Evolutionary conservation across 768 basidiomycete species (phyloP), one percentile per base, ranked within the genome.

Genomic region (Lactarius psammicola): DNA sequence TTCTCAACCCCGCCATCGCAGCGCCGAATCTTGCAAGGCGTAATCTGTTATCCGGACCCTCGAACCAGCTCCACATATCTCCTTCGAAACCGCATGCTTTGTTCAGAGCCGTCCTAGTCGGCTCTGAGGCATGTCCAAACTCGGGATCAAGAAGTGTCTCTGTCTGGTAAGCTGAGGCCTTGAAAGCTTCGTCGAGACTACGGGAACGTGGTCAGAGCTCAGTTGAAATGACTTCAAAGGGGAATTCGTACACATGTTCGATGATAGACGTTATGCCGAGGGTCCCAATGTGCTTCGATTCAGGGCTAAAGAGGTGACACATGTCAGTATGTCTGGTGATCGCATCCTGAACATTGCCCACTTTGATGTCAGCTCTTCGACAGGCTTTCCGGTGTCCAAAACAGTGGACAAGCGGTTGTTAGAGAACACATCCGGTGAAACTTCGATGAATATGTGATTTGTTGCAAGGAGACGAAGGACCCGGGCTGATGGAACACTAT

Each of bases 91-190:
- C 36, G 36, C 13, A 17, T 38, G 36, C 36, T 13, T 38, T 38
- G 36, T 38, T 38, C 36, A 38, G 15, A 15, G 36, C 36, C 36
- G 36, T 38, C 36, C 15, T 38, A 2, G 13, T 38, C 0, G 36
- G 15, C 15, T 38, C 13, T 0, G 36, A 15, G 36, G 36, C 36
- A 38, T 38, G 36, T 13, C 36, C 36, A 0, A 75, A 72, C 18
- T 63, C 51, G 1, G 76, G 74, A 46, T 78, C 76, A 1, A 73
- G 62, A 28, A 79, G 66, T 4, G 71, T 71, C 23, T 79, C 79
- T 65, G 74, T 73, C 5, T 75, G 60, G 60, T 75, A 76, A 0
- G 77, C 71, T 1, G 72, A 69, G 4, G 69, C 69, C 61, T 78
- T 78, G 69, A 76, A 72, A 0, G 62, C 59, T 68, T 77, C 75